Evolutionary conservation across 257 asterid species (phyloP).

Genomic region (Plantago elongata): DNA sequence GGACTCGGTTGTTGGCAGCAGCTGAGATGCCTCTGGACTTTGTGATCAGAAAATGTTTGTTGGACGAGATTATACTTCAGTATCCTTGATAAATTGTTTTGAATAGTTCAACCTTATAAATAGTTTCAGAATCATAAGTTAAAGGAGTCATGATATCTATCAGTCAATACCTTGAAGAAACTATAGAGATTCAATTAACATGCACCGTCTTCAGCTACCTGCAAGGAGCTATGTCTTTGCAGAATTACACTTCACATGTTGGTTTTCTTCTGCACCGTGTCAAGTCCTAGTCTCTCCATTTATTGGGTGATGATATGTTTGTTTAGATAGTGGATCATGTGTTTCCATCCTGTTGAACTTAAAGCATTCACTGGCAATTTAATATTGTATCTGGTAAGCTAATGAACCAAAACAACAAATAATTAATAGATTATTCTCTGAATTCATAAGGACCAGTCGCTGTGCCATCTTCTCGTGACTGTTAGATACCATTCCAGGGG

Average conservation of each 20-base stretch:
- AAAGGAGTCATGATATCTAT: not conserved
- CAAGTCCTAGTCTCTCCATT: too few relatives aligned
- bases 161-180: not conserved
- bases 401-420: too few relatives aligned
- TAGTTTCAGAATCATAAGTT: not conserved
- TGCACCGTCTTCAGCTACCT: too few relatives aligned
- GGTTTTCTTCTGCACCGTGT: too few relatives aligned
- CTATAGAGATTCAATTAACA: too few relatives aligned
- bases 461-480: conserved; percentile 6
- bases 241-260: too few relatives aligned
- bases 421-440: not conserved
- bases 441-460: conserved; percentile 4
- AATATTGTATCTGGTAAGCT: too few relatives aligned
- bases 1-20: conserved; percentile 41
- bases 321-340: too few relatives aligned
- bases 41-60: conserved; percentile 68
- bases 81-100: conserved; percentile 48
- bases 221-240: too few relatives aligned
- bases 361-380: too few relatives aligned
- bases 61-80: conserved; percentile 91
- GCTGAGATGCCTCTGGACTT: conserved; percentile 86
- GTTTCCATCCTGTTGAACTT: too few relatives aligned
- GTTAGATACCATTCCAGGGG: not conserved
- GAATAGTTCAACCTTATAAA: conserved; percentile 1
- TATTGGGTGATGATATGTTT: too few relatives aligned